Evolutionary conservation across 306 rosid species (phyloP).

Genomic region (Heteromeles arbutifolia): DNA sequence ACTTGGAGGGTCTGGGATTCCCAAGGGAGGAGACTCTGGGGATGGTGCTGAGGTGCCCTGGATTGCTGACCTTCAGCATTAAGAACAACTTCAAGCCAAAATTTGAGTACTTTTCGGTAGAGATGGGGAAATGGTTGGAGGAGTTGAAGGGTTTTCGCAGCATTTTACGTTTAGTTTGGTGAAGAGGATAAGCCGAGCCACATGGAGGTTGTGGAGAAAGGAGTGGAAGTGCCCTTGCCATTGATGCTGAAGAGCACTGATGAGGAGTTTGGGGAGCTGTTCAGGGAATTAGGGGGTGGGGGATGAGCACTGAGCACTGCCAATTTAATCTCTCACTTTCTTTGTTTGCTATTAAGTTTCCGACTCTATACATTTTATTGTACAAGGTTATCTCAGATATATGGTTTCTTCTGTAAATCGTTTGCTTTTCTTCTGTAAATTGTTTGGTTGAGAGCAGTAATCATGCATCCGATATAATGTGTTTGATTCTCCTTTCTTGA

Average conservation of each 20-base stretch:
- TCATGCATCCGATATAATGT: no score
- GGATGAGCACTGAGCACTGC: no score
- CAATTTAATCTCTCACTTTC: no score
- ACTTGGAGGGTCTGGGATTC: conserved; percentile 53
- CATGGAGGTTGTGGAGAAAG: conserved; percentile 42
- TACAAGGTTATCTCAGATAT: no score
- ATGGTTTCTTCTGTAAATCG: no score
- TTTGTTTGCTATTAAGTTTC: no score
- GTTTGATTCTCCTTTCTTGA: no score
- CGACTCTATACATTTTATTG: no score
- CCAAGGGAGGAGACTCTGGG: conserved; percentile 38
- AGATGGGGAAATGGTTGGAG: conserved; percentile 52
- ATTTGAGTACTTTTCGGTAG: conserved; percentile 49
- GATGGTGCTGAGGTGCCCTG: conserved; percentile 70
- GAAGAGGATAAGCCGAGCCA: conserved; percentile 84
- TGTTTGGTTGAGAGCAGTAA: no score
- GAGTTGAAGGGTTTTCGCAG: conserved; percentile 77
- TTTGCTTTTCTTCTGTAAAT: no score
- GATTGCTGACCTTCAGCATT: conserved; percentile 74
- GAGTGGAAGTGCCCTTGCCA: conserved; percentile 47
- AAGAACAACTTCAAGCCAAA: conserved; percentile 77
- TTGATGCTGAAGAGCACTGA: conserved; percentile 76
- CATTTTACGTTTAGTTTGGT: conserved; percentile 80
- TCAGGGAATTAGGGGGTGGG: conserved; percentile 1
- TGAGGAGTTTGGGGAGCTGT: conserved; percentile 55